A percentile compares a stretch with the other conserved stretches of the same genome.
Evolutionary conservation across 129 eudicot genomes (phyloP).

Genomic region (Flaveria linearis): DNA sequence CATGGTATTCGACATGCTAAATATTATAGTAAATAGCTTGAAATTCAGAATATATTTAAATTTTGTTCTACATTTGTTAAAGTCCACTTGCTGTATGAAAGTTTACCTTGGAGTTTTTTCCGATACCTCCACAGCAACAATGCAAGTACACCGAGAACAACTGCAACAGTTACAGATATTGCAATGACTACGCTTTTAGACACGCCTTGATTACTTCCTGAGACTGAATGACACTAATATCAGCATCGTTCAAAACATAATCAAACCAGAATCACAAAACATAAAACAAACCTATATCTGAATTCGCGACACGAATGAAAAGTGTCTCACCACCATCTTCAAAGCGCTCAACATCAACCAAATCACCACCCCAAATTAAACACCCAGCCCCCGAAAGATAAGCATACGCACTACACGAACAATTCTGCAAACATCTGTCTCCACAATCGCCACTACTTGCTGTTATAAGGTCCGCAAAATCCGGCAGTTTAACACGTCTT

Average conservation of each 20-base stretch:
- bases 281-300: slow-evolving; percentile 58
- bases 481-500: slow-evolving; percentile 53
- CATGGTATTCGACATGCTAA: slow-evolving; percentile 28
- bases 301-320: slow-evolving; percentile 50
- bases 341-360: slow-evolving; percentile 57
- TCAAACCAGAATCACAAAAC: not conserved
- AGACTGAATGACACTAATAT: not conserved
- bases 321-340: slow-evolving; percentile 49
- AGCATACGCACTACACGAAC: slow-evolving; percentile 66
- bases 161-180: slow-evolving; percentile 31
- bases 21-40: not conserved
- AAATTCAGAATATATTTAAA: slow-evolving; percentile 1
- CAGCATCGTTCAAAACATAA: slow-evolving; percentile 5
- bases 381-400: slow-evolving; percentile 57
- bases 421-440: slow-evolving; percentile 50
- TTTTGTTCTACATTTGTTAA: not conserved
- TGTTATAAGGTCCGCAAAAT: slow-evolving; percentile 43
- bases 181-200: slow-evolving; percentile 34
- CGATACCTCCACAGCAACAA: slow-evolving; percentile 46
- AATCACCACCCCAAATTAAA: slow-evolving; percentile 56
- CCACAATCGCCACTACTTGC: slow-evolving; percentile 32
- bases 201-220: slow-evolving; percentile 38
- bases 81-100: not conserved
- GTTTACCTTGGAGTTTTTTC: slow-evolving; percentile 41
- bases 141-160: slow-evolving; percentile 36